These are phyloP conservation scores for Diaporthe sp. DNA, from an alignment of 2,329 filamentous ascomycete genomes.

Conservation along the genomic window DNA sequence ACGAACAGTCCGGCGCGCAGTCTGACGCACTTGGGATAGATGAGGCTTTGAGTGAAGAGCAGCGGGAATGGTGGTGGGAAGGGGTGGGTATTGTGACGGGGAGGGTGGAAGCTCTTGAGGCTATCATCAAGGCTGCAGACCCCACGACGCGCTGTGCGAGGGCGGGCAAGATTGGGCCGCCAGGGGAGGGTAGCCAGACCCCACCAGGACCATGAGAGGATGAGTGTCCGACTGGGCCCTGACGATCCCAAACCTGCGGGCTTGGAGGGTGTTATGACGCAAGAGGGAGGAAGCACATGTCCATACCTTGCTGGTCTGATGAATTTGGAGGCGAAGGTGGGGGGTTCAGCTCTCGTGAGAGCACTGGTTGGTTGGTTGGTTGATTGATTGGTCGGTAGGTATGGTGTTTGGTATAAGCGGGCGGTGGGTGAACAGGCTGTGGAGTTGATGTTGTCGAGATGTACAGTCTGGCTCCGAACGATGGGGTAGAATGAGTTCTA, in stretches of 20 bases:
- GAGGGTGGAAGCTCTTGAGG: neutral
- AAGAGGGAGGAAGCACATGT: neutral
- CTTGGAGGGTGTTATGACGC: constrained; percentile 20
- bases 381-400: no score
- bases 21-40: neutral
- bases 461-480: no score
- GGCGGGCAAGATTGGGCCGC: no score
- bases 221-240: neutral
- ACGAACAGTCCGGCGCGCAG: neutral
- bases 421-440: neutral
- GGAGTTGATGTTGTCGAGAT: neutral
- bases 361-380: no score
- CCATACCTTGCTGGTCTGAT: constrained; percentile 1
- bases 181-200: neutral
- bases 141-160: neutral
- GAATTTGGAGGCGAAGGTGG: neutral
- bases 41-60: neutral
- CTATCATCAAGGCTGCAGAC: neutral
- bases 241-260: constrained; percentile 7
- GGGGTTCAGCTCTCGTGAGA: neutral
- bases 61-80: no score
- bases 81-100: no score
- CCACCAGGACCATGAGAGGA: constrained; percentile 3
- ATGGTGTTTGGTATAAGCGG: neutral
- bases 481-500: neutral